Conservation (phyloP, 371 early-diverging fungal species). For the Apophysomyces ossiformis region DNA sequence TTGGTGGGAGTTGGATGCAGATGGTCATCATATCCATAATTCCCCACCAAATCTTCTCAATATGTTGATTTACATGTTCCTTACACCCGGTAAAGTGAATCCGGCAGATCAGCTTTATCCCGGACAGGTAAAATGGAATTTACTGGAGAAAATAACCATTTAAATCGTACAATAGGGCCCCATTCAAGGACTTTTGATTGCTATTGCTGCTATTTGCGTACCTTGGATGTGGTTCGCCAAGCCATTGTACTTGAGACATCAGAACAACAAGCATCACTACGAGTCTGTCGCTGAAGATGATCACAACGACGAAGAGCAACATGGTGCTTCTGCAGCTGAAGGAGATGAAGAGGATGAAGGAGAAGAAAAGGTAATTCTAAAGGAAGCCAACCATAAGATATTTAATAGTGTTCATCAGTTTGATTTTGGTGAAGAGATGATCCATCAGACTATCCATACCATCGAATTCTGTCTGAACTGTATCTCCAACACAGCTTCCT, state of each 20-base stretch:
- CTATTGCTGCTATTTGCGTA: constrained; percentile 89
- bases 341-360: constrained; percentile 59
- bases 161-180: constrained; percentile 51
- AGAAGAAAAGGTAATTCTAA: constrained; percentile 33
- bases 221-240: constrained; percentile 99
- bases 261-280: constrained; percentile 84
- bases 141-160: background rate
- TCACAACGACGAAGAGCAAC: constrained; percentile 25
- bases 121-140: constrained; percentile 75
- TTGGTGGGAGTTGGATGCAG: constrained; percentile 78
- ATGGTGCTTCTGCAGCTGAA: constrained; percentile 19
- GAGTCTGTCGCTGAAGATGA: constrained; percentile 58
- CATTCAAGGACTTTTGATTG: constrained; percentile 86
- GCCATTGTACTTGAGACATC: constrained; percentile 84
- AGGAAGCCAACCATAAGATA: background rate
- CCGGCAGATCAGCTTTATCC: constrained; percentile 76
- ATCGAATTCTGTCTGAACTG: constrained; percentile 99
- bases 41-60: constrained; percentile 95
- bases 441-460: constrained; percentile 98
- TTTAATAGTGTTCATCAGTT: constrained; percentile 52
- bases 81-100: constrained; percentile 90
- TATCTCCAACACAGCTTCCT: constrained; percentile 99
- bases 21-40: constrained; percentile 69
- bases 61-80: constrained; percentile 99
- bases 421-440: constrained; percentile 93